phyloP scores from a whole-genome alignment of 495 filamentous ascomycete genomes.

The Daldinia caldariorum region DNA sequence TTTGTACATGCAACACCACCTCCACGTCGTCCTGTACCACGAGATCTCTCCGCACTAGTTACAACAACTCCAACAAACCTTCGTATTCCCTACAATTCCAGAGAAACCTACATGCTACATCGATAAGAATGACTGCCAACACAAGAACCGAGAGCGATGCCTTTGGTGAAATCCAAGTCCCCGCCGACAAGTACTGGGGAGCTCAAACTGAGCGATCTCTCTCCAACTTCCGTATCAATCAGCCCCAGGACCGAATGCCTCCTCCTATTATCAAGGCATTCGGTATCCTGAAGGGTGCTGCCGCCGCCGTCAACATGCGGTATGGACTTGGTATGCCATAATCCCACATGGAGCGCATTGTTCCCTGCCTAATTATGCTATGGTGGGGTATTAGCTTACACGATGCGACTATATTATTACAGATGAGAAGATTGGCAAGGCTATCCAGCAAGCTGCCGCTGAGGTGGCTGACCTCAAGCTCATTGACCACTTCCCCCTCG shows the following conservation, averaged over 20 bases:
- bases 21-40: slow-evolving; percentile 34
- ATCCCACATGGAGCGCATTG: slow-evolving; percentile 23
- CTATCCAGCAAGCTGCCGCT: slow-evolving; percentile 91
- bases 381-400: slow-evolving; percentile 39
- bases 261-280: slow-evolving; percentile 91
- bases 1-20: slow-evolving; percentile 54
- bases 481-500: slow-evolving; percentile 96
- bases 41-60: slow-evolving; percentile 29
- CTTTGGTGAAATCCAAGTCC: slow-evolving; percentile 94
- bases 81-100: slow-evolving; percentile 44
- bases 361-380: slow-evolving; percentile 23
- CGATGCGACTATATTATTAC: slow-evolving; percentile 31
- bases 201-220: slow-evolving; percentile 97
- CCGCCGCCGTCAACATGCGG: slow-evolving; percentile 94
- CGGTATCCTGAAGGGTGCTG: slow-evolving; percentile 96
- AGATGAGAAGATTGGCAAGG: slow-evolving; percentile 91
- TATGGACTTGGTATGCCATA: slow-evolving; percentile 84
- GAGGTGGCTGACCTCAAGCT: slow-evolving; percentile 96
- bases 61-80: slow-evolving; percentile 33
- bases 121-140: slow-evolving; percentile 59
- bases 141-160: slow-evolving; percentile 92
- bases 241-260: slow-evolving; percentile 98
- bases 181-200: slow-evolving; percentile 97
- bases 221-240: slow-evolving; percentile 98
- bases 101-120: slow-evolving; percentile 60